Percentiles rank a stretch among this genome's conserved stretches.
Evolutionary conservation across 2,329 filamentous ascomycete genomes (phyloP).

Genomic region (Calycina herbarum): DNA sequence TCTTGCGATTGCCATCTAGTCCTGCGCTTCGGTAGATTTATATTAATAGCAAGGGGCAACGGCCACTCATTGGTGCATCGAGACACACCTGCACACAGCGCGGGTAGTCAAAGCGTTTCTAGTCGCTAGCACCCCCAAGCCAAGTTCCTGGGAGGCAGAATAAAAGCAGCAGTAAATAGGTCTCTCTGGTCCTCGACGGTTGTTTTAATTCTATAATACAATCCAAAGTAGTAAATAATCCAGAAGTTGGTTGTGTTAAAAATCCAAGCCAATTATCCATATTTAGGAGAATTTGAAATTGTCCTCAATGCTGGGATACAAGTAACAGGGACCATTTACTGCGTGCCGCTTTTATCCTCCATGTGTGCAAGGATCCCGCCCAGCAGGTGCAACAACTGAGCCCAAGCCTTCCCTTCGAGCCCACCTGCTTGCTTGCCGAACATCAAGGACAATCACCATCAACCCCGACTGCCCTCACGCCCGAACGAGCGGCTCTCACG

Average conservation of each 20-base stretch:
- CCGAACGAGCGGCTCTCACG: conserved; percentile 1
- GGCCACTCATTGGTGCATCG: neutral
- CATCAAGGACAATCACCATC: neutral
- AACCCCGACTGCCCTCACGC: neutral
- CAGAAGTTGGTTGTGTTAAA: too few relatives aligned
- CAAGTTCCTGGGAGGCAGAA: neutral
- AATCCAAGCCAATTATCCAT: too few relatives aligned
- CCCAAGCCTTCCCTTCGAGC: neutral
- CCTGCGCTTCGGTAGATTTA: neutral
- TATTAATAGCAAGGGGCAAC: conserved; percentile 6
- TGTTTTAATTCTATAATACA: too few relatives aligned
- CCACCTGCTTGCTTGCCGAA: conserved; percentile 5
- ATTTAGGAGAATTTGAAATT: too few relatives aligned
- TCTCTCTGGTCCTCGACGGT: too few relatives aligned
- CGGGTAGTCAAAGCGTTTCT: conserved; percentile 6
- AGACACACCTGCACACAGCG: neutral
- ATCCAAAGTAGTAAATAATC: too few relatives aligned
- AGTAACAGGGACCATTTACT: too few relatives aligned
- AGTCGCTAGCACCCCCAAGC: neutral
- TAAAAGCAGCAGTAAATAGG: too few relatives aligned
- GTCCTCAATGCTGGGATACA: too few relatives aligned
- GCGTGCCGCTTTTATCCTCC: too few relatives aligned
- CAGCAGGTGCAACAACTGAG: neutral
- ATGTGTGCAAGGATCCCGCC: neutral
- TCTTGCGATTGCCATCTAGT: too few relatives aligned